Evolutionary conservation across 768 basidiomycete species (phyloP), one percentile per base, ranked within the genome.

Genomic region (Pholiota molesta): DNA sequence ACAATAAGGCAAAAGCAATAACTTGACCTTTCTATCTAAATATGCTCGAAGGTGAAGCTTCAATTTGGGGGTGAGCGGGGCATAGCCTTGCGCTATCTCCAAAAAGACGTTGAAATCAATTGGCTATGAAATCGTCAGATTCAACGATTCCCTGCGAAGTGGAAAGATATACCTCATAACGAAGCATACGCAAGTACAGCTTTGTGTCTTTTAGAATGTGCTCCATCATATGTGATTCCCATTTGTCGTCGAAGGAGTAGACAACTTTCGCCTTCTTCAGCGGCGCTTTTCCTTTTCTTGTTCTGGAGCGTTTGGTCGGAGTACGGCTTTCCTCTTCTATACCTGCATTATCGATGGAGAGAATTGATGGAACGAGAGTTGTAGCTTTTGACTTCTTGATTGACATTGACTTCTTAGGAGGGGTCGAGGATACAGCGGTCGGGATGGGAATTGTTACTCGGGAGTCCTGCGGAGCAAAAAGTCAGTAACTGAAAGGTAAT

Each of bases 141-240:
- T 23, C 21, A 33, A 3, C 63, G 55, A 58, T 10, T 26, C 9
- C 23, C 16, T 6, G 29, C 6, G 11, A 37, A 21, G 26, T 19
- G 31, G 29, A 16, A 54, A 17, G 21, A 66, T 80, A 26, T 62
- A 87, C 88, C 79, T 91, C 88, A 68, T 86, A 89, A 28, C 88
- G 85, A 65, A 91, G 70, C 62, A 91, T 80, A 40, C 84, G 82
- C 37, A 79, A 69, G 68, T 89, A 75, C 6, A 91, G 75, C 51
- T 74, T 73, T 13, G 68, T 70, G 71, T 90, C 79, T 54, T 72
- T 65, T 3, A 78, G 56, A 57, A 89, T 83, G 45, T 72, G 73
- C 0, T 70, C 71, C 68, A 70, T 80, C 64, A 88, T 71, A 55
- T 68, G 68, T 13, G 67, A 53, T 64, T 83, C 75, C 79, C 86